Base-by-base conservation (phyloP, 495 filamentous ascomycete species). In the Podospora didyma region DNA sequence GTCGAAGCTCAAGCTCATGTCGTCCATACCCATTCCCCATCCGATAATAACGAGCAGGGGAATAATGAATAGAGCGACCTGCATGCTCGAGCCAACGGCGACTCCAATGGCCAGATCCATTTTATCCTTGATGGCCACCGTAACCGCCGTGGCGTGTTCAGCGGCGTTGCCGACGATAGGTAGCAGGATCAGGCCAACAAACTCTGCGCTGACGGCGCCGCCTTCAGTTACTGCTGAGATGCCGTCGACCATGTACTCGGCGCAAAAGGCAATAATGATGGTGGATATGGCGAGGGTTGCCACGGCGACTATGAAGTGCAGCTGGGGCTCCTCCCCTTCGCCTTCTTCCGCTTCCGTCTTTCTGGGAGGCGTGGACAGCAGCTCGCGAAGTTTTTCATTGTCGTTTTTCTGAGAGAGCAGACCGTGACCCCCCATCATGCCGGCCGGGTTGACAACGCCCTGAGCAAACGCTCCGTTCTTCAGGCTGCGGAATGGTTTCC, bases 161-260 rank as follows among this genome's bases (percentile, higher is more conserved):
- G 89, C 90, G 4, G 89, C 90, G 65, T 95, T 94, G 42, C 90
- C 90, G 26, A 94, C 90, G 58, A 95, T 92, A n/a, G 90, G 90
- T 2, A 94, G 78, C 3, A 94, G 81, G 58, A 95, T 92, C 59
- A 95, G 72, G 46, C 90, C 89, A 49, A 94, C 86, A 62, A 94
- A 95, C 22, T 89, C 90, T 46, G 85, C 76, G 16, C 83, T 85
- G 47, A 94, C 77, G 9, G 59, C 59, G 12, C 80, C 79, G 21
- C 64, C 63, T 1, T 69, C 64, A 0, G 89, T 89, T 44, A 96
- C 70, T 26, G 83, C 79, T 55, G 85, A 74, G 71, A 97, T 96
- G 44, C 85, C 83, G 54, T 83, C 76, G 20, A 96, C 90, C 84
- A 97, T 91, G 68, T 84, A 96, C 67, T 97, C 92, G 17, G 92